Conservation (phyloP, 495 filamentous ascomycete species). For the Thermothielavioides terrestris region DNA sequence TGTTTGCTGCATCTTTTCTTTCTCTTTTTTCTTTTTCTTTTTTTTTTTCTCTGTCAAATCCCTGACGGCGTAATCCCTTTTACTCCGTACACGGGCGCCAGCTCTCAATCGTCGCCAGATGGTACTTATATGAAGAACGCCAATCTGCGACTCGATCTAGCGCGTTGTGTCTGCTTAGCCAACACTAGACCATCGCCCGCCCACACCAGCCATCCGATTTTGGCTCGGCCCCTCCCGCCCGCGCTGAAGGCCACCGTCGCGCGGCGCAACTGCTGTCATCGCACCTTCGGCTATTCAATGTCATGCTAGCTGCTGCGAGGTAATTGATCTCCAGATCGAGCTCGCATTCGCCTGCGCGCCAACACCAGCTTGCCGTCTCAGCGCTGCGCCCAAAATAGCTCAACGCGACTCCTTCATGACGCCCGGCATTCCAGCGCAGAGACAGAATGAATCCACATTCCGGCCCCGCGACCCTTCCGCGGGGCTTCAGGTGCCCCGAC, state of each 20-base stretch:
- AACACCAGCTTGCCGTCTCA: not conserved
- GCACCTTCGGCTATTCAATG: too few species aligned
- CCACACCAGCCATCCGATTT: conserved; percentile 23
- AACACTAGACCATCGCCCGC: too few species aligned
- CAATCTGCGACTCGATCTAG: not conserved
- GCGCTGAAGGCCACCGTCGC: not conserved
- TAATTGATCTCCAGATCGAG: too few species aligned
- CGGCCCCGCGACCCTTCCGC: conserved; percentile 32
- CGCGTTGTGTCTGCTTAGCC: too few species aligned
- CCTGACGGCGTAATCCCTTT: not conserved
- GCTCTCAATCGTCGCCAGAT: not conserved
- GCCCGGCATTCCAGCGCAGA: conserved; percentile 18
- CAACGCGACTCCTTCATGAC: conserved; percentile 19
- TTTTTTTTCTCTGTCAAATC: not conserved
- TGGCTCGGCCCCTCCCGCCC: not conserved
- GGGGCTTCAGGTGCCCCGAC: conserved; percentile 31
- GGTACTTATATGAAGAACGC: not conserved
- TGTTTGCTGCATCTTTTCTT: conserved; percentile 7
- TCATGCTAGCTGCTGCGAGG: too few species aligned
- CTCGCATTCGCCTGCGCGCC: not conserved
- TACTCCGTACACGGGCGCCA: not conserved
- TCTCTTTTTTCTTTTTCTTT: not conserved
- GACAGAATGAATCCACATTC: conserved; percentile 38
- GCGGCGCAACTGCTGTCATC: not conserved
- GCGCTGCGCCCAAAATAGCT: not conserved